Conservation (phyloP, 2,329 filamentous ascomycete species). For the Calonectria multiphialidica region DNA sequence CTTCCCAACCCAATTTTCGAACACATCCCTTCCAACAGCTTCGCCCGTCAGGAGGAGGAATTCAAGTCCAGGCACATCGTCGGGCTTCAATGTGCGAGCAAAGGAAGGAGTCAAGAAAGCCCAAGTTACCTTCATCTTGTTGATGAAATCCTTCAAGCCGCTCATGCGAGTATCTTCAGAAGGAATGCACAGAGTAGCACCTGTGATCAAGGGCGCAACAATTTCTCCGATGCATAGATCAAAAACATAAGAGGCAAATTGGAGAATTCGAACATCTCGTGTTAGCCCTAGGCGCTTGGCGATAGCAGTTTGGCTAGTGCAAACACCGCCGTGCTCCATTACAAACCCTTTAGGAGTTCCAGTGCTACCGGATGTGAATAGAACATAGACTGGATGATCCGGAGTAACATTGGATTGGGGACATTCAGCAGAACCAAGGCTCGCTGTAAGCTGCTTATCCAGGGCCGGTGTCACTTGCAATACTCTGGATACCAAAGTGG, state of each 20-base stretch:
- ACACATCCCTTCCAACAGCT: slow-evolving; percentile 26
- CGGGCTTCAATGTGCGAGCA: slow-evolving; percentile 28
- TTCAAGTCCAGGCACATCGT: slow-evolving; percentile 28
- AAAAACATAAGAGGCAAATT: slow-evolving; percentile 42
- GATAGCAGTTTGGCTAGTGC: slow-evolving; percentile 22
- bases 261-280: slow-evolving; percentile 25
- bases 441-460: not conserved
- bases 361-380: slow-evolving; percentile 42
- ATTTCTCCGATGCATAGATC: slow-evolving; percentile 39
- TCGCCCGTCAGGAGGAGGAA: slow-evolving; percentile 39
- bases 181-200: slow-evolving; percentile 40
- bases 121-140: slow-evolving; percentile 29
- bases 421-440: not conserved
- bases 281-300: slow-evolving; percentile 24
- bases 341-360: slow-evolving; percentile 40
- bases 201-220: slow-evolving; percentile 15
- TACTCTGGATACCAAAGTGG: not conserved
- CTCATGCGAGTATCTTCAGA: slow-evolving; percentile 37
- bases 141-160: slow-evolving; percentile 31
- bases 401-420: not conserved
- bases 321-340: slow-evolving; percentile 34
- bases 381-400: slow-evolving; percentile 26
- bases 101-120: slow-evolving; percentile 42
- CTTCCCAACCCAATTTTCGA: slow-evolving; percentile 31
- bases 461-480: not conserved